Percentiles rank a stretch among this genome's conserved stretches.
Conservation (phyloP, 805 yeast species). For the Suhomyces emberorum region DNA sequence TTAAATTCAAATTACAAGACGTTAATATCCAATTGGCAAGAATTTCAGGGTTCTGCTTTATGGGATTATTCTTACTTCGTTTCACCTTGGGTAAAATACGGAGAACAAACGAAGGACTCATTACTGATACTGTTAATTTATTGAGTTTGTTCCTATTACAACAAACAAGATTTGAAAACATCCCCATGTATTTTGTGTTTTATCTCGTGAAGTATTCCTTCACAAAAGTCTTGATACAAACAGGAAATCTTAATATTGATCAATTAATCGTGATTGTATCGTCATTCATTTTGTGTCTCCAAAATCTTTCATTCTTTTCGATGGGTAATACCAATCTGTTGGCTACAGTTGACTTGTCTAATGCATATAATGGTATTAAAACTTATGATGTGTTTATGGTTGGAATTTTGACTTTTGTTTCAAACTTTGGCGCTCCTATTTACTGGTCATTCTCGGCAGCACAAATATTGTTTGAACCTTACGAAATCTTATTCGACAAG, state of each 20-base stretch:
- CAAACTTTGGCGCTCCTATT: constrained; percentile 85
- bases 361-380: constrained; percentile 85
- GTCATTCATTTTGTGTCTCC: constrained; percentile 50
- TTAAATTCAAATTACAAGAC: constrained; percentile 18
- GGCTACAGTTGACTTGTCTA: constrained; percentile 85
- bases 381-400: constrained; percentile 68
- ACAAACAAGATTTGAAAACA: constrained; percentile 52
- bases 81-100: constrained; percentile 21
- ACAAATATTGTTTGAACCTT: constrained; percentile 37
- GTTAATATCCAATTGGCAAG: constrained; percentile 26
- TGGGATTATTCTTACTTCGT: constrained; percentile 30
- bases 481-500: constrained; percentile 13
- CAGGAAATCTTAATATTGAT: constrained; percentile 13
- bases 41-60: constrained; percentile 22
- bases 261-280: constrained; percentile 23
- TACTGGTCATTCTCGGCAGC: constrained; percentile 65
- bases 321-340: constrained; percentile 90
- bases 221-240: constrained; percentile 12
- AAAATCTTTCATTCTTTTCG: constrained; percentile 77
- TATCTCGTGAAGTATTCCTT: constrained; percentile 21
- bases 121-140: constrained; percentile 34
- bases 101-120: constrained; percentile 21
- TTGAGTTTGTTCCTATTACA: constrained; percentile 46
- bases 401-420: constrained; percentile 71
- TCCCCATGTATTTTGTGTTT: constrained; percentile 51